Percentiles rank a stretch among this genome's conserved stretches.
Evolutionary conservation across 2,329 filamentous ascomycete species (phyloP).

Genomic region (Tolypocladium tropicale): DNA sequence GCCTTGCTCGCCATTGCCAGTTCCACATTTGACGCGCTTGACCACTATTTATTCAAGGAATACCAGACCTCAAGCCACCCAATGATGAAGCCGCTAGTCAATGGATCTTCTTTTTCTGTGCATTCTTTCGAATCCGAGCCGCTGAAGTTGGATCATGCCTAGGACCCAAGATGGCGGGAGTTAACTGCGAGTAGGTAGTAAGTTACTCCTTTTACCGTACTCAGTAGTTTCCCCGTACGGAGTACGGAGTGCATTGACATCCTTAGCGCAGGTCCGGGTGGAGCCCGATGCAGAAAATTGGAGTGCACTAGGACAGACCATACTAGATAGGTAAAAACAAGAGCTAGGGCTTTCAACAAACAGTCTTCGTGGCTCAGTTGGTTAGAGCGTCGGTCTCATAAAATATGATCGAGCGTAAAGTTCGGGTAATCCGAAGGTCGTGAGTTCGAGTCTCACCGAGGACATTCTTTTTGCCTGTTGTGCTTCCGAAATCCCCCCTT

Average conservation of each 20-base stretch:
- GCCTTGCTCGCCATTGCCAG: background rate
- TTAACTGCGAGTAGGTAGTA: too few species aligned
- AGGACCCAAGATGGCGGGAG: background rate
- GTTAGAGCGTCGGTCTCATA: constrained; percentile 22
- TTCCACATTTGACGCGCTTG: background rate
- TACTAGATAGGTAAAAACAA: background rate
- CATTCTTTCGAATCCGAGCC: background rate
- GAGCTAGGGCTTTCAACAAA: background rate
- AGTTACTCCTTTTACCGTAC: too few species aligned
- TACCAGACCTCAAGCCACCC: background rate
- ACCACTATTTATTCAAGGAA: background rate
- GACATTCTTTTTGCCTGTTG: constrained; percentile 17
- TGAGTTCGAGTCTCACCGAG: constrained; percentile 37
- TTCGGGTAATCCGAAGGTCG: constrained; percentile 28
- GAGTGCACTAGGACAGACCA: too few species aligned
- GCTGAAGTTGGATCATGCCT: background rate
- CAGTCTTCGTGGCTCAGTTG: constrained; percentile 25
- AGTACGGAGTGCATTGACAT: too few species aligned
- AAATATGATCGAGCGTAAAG: constrained; percentile 13
- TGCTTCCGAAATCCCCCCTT: too few species aligned
- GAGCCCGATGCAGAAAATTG: too few species aligned
- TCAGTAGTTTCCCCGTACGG: too few species aligned
- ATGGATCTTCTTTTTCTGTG: background rate
- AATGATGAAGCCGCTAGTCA: background rate
- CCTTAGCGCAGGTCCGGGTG: too few species aligned